A percentile compares a stretch with the other conserved stretches of the same genome.
Conservation (phyloP, 1,284 basidiomycete genomes). For the Coniferiporia weirii region DNA sequence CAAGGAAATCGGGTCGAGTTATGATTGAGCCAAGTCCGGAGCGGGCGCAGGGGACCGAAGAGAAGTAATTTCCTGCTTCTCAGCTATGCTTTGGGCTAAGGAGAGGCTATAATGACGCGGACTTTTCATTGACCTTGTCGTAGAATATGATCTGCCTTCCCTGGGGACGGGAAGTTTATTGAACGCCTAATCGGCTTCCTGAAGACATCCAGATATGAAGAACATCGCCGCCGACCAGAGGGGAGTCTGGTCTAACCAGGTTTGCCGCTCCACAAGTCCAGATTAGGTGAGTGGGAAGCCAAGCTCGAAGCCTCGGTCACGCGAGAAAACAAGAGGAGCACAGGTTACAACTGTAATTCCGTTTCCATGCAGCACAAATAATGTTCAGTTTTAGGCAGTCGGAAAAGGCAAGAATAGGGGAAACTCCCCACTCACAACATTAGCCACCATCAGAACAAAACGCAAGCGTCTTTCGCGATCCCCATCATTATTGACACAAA, state of each 20-base stretch:
- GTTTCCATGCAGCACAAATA: background rate
- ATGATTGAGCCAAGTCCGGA: background rate
- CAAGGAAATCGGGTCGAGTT: background rate
- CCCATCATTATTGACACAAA: background rate
- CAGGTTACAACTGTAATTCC: background rate
- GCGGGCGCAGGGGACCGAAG: background rate
- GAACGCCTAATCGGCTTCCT: background rate
- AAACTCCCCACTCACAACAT: background rate
- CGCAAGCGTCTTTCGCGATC: background rate
- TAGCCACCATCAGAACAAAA: background rate
- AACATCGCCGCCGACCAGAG: background rate
- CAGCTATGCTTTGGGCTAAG: background rate
- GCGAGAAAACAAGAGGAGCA: no score
- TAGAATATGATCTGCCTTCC: background rate
- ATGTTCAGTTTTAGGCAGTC: background rate
- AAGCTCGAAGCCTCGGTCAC: no score
- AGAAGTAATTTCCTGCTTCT: background rate
- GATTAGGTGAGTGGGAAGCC: no score
- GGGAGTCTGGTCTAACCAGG: no score
- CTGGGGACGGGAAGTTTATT: background rate
- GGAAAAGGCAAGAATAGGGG: background rate
- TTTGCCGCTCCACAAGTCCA: no score
- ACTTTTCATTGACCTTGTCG: no score
- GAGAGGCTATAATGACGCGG: background rate
- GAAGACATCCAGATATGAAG: background rate